Percentiles rank a stretch among this genome's conserved stretches.
Evolutionary conservation across 495 filamentous ascomycete genomes (phyloP).

Genomic region (Hamigera avellanea): DNA sequence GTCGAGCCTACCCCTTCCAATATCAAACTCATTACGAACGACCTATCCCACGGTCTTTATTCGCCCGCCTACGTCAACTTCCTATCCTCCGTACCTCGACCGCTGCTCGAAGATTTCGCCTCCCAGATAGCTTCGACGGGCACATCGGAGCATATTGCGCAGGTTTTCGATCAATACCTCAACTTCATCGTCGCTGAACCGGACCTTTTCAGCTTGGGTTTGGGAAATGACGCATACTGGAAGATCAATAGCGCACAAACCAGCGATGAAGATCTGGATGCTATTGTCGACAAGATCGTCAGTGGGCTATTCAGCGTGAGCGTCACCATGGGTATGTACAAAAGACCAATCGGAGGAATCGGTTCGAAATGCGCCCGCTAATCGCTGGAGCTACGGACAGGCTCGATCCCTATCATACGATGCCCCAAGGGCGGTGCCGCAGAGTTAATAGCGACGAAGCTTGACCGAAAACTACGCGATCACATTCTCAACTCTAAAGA

Average conservation of each 20-base stretch:
- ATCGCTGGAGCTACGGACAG: slow-evolving; percentile 21
- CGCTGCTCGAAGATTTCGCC: slow-evolving; percentile 92
- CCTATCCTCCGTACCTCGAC: slow-evolving; percentile 83
- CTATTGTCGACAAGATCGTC: slow-evolving; percentile 78
- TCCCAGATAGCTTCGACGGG: slow-evolving; percentile 71
- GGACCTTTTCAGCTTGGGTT: slow-evolving; percentile 85
- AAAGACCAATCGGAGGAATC: too few relatives aligned
- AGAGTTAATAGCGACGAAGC: slow-evolving; percentile 84
- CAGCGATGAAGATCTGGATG: slow-evolving; percentile 79
- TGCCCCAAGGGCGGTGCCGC: slow-evolving; percentile 87
- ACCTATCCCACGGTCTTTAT: slow-evolving; percentile 80
- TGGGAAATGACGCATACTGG: slow-evolving; percentile 85
- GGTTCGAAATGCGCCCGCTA: background rate
- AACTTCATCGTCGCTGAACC: slow-evolving; percentile 97
- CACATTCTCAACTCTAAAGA: slow-evolving; percentile 96
- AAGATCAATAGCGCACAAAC: slow-evolving; percentile 88
- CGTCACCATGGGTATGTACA: slow-evolving; percentile 86
- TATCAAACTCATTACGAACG: slow-evolving; percentile 69
- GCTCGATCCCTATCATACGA: slow-evolving; percentile 85
- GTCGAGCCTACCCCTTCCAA: slow-evolving; percentile 80
- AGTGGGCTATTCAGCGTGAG: slow-evolving; percentile 92
- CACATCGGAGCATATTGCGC: slow-evolving; percentile 77
- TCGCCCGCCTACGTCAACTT: slow-evolving; percentile 96
- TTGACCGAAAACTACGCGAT: slow-evolving; percentile 92
- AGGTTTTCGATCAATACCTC: slow-evolving; percentile 94